Evolutionary conservation across 352 stramenopile species (phyloP), one percentile per base, ranked within the genome.

Genomic region (Nannochloropsis limnetica): DNA sequence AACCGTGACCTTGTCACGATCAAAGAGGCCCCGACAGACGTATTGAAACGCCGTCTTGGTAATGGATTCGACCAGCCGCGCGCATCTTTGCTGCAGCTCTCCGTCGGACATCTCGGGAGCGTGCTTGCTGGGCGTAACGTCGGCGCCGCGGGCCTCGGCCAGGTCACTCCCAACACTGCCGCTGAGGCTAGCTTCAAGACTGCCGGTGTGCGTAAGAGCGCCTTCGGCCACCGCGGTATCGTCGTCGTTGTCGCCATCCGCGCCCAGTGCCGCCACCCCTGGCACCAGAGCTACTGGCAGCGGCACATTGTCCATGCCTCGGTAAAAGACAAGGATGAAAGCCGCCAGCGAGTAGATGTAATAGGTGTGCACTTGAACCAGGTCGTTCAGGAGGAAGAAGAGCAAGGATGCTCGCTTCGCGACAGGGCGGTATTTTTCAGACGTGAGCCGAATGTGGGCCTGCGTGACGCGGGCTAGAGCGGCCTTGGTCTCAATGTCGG

Each of bases 381-480:
- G 94, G 81, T 97, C 92, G 86, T 96, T 97, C 93, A 98, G 97
- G 31, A 98, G 86, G 90, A 97, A 98, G 89, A 98, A 98, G 2
- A 98, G 88, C 82, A 97, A 84, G 4, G 93, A 95, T 9, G 92
- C 93, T 68, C 94, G 89, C 6, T 94, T 94, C 5, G 94, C 94
- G 80, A 98, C 96, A 43, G 91, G 92, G 8, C 94, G 91, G 84
- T 97, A 97, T 85, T 97, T 97, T 86, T 97, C 93, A 84, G 91
- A 96, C 44, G 94, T 97, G 74, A 96, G 87, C 54, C 95, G 93
- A 61, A 97, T 96, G 6, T 80, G 85, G 49, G 93, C 85, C 85
- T 97, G 93, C 3, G 93, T 97, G 80, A 92, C 89, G 87, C 95
- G 95, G 43, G 93, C 93, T 15, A 92, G 88, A 68, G 95, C 93